These are phyloP conservation scores for Pneumocystis carinii DNA, from an alignment of 1,139 yeast genomes.

Conservation along the genomic window DNA sequence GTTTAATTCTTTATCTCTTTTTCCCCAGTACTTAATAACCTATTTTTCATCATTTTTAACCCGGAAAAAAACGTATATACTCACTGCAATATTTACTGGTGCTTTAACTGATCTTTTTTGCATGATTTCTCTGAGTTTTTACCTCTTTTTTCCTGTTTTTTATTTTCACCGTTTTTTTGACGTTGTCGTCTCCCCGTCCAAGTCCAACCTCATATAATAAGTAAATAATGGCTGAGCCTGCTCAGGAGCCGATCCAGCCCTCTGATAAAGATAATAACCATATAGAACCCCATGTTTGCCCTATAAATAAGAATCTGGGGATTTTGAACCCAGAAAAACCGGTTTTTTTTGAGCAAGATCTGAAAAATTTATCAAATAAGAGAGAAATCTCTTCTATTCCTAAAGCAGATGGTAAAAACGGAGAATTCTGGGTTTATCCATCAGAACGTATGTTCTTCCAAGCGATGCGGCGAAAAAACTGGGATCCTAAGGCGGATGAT, in stretches of 20 bases:
- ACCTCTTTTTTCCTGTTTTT: background rate
- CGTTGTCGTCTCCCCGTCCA: background rate
- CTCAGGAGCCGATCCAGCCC: no score
- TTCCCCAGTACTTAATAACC: conserved; percentile 98
- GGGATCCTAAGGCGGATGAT: conserved; percentile 69
- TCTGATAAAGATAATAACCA: no score
- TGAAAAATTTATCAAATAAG: background rate
- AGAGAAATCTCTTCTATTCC: background rate
- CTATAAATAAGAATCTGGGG: background rate
- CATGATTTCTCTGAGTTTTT: background rate
- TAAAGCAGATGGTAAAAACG: conserved; percentile 1
- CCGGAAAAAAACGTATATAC: conserved; percentile 18
- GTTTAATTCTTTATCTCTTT: conserved; percentile 72
- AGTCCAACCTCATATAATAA: no score
- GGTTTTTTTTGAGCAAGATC: background rate
- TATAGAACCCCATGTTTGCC: no score
- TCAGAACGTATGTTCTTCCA: conserved; percentile 88
- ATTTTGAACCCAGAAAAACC: background rate
- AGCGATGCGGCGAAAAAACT: conserved; percentile 82
- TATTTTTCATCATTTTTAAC: conserved; percentile 16
- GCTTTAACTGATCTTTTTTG: conserved; percentile 76
- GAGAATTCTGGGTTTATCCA: conserved; percentile 83
- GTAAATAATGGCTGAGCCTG: no score
- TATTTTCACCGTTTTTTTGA: background rate
- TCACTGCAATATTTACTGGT: conserved; percentile 89